Evolutionary conservation across 2,329 filamentous ascomycete genomes (phyloP), one percentile per base, ranked within the genome.

Genomic region (Ophiocordyceps polyrhachis-furcata): DNA sequence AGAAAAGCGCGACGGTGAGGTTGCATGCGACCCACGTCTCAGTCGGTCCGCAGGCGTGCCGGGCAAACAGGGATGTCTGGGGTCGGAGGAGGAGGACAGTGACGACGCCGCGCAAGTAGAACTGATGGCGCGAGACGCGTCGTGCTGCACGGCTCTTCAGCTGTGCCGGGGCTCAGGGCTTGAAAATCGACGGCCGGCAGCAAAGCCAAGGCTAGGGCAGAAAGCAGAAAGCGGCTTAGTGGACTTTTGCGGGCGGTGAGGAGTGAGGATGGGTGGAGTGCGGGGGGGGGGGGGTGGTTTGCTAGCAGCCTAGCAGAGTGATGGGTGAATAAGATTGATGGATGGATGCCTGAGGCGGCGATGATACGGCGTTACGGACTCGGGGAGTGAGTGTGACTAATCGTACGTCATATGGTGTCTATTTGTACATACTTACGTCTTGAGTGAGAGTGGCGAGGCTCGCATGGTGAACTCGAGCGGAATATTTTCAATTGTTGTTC

Each of bases 151-250:
- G 6, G 13, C 31, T 40, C n/a, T 38, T 31, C 37, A 35, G 40
- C 40, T 42, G 20, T 40, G 6, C 19, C 42, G 21, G 21, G 21
- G 21, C 21, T 23, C 21, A 40, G 38, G 45, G 23, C 44, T 32
- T 19, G 29, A 31, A 12, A 31, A 49, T 25, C 20, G 28, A 38
- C 41, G 29, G 17, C 32, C 19, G 31, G 35, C 32, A 42, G 46
- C 38, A 46, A 41, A 56, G 42, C 43, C 35, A 45, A 45, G 45
- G 46, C 29, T 46, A 42, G 44, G 49, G 50, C 50, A 52, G 48
- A 52, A 52, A 46, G 44, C 19, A 45, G 31, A 20, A 46, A 35
- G 19, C 29, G 49, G 45, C 37, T 49, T 41, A 48, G 45, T 31
- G 25, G 29, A 13, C 15, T 42, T 42, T 13, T 3, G 5, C 35